Evolutionary conservation across 805 yeast species (phyloP).

Genomic region (Sporopachydermia lactativora): DNA sequence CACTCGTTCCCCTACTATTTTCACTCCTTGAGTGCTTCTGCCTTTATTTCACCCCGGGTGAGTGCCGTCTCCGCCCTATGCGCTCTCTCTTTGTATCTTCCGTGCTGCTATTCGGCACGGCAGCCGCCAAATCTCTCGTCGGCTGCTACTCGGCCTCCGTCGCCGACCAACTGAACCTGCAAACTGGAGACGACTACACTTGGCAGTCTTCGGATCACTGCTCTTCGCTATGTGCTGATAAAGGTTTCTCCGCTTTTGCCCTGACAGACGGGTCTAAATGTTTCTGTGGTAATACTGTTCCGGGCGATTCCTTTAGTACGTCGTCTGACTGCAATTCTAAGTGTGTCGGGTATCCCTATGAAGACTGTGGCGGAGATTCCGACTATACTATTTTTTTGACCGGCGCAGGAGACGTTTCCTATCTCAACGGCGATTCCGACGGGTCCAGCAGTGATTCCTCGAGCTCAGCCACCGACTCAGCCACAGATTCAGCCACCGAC

Average conservation of each 20-base stretch:
- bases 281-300: slow-evolving; percentile 45
- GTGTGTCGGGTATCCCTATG: slow-evolving; percentile 52
- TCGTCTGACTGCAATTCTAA: slow-evolving; percentile 25
- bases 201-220: slow-evolving; percentile 53
- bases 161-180: background rate
- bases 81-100: too few species aligned
- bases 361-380: slow-evolving; percentile 48
- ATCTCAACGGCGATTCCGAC: background rate
- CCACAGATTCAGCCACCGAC: background rate
- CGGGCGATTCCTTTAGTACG: slow-evolving; percentile 21
- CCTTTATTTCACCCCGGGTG: too few species aligned
- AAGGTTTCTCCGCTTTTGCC: slow-evolving; percentile 34
- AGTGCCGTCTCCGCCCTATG: too few species aligned
- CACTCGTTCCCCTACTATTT: too few species aligned
- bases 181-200: slow-evolving; percentile 28
- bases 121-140: background rate
- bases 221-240: slow-evolving; percentile 31
- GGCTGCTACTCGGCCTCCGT: background rate
- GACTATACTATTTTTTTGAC: slow-evolving; percentile 32
- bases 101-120: background rate
- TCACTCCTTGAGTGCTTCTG: too few species aligned
- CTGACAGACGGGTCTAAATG: slow-evolving; percentile 40
- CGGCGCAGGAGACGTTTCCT: slow-evolving; percentile 6
- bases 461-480: background rate
- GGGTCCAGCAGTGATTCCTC: background rate